Percentiles rank a stretch among this genome's conserved stretches.
Evolutionary conservation across 169 alveolate genomes (phyloP).

Genomic region (Plasmodium vinckei): DNA sequence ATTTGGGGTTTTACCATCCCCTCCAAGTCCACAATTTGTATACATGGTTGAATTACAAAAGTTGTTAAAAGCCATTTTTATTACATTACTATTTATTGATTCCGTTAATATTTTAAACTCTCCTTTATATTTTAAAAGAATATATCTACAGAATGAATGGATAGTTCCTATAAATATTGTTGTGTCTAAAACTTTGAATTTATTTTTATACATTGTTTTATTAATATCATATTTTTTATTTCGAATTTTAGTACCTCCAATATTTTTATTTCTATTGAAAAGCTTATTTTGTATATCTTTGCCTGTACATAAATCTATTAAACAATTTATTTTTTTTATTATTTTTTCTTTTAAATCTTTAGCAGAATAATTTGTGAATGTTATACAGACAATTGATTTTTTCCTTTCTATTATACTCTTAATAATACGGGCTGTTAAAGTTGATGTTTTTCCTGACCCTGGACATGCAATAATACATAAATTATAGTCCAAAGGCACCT

Average conservation of each 20-base stretch:
- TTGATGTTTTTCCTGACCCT: slow-evolving; percentile 89
- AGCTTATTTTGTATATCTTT: slow-evolving; percentile 24
- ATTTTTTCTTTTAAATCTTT: slow-evolving; percentile 79
- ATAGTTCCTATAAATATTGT: slow-evolving; percentile 78
- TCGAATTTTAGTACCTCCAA: background rate
- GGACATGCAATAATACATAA: slow-evolving; percentile 87
- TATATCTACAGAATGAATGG: slow-evolving; percentile 80
- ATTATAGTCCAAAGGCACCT: slow-evolving; percentile 75
- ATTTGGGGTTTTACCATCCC: background rate
- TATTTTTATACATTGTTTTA: slow-evolving; percentile 21
- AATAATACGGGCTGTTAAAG: slow-evolving; percentile 85
- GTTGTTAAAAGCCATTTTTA: slow-evolving; percentile 40
- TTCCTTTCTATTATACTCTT: slow-evolving; percentile 77
- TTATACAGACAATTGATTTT: slow-evolving; percentile 78
- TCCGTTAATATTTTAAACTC: slow-evolving; percentile 68
- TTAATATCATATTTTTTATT: slow-evolving; percentile 12
- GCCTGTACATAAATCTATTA: slow-evolving; percentile 29
- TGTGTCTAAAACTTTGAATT: slow-evolving; percentile 31
- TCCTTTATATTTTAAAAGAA: slow-evolving; percentile 61
- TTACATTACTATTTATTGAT: slow-evolving; percentile 21
- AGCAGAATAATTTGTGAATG: slow-evolving; percentile 84
- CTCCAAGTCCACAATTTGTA: background rate
- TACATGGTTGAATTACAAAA: slow-evolving; percentile 3
- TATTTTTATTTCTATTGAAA: slow-evolving; percentile 5
- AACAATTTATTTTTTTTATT: slow-evolving; percentile 42